Conservation (phyloP, 192 early-diverging fungal species). For the Lunasporangiospora selenospora region DNA sequence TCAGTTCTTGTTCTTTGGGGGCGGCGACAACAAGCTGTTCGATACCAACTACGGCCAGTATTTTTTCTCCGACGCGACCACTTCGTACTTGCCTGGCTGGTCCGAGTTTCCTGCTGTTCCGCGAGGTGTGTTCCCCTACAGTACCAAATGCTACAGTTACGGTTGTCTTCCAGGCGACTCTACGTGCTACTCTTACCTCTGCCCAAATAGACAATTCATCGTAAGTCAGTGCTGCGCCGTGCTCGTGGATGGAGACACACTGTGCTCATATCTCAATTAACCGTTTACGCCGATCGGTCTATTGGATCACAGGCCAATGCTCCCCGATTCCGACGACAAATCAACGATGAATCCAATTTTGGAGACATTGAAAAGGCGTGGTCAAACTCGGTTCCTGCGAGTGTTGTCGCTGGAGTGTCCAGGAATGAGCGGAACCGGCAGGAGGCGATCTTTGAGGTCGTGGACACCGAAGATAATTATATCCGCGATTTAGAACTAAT, state of each 20-base stretch:
- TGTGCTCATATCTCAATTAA: too few relatives aligned
- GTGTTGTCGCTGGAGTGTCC: slow-evolving; percentile 72
- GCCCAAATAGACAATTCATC: slow-evolving; percentile 14
- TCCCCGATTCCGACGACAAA: slow-evolving; percentile 34
- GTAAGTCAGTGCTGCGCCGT: slow-evolving; percentile 1
- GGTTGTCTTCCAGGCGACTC: slow-evolving; percentile 23
- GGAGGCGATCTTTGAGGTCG: slow-evolving; percentile 94
- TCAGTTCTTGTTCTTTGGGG: slow-evolving; percentile 81
- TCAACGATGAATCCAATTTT: slow-evolving; percentile 55
- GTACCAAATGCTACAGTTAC: slow-evolving; percentile 34
- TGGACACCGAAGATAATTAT: slow-evolving; percentile 91
- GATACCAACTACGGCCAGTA: slow-evolving; percentile 78
- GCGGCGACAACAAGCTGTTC: slow-evolving; percentile 69
- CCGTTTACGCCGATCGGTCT: too few relatives aligned
- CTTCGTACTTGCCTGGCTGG: slow-evolving; percentile 22
- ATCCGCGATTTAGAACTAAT: slow-evolving; percentile 85
- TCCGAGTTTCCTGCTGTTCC: slow-evolving; percentile 31
- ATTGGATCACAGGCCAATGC: slow-evolving; percentile 8
- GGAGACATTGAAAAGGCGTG: slow-evolving; percentile 55
- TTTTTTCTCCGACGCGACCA: slow-evolving; percentile 56
- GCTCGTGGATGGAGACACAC: too few relatives aligned
- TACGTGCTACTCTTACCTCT: slow-evolving; percentile 30
- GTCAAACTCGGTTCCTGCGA: slow-evolving; percentile 76
- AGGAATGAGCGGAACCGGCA: slow-evolving; percentile 83
- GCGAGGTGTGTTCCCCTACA: slow-evolving; percentile 31